These are phyloP conservation scores for Pleurotus djamor DNA, from an alignment of 768 basidiomycete genomes.

Conservation along the genomic window DNA sequence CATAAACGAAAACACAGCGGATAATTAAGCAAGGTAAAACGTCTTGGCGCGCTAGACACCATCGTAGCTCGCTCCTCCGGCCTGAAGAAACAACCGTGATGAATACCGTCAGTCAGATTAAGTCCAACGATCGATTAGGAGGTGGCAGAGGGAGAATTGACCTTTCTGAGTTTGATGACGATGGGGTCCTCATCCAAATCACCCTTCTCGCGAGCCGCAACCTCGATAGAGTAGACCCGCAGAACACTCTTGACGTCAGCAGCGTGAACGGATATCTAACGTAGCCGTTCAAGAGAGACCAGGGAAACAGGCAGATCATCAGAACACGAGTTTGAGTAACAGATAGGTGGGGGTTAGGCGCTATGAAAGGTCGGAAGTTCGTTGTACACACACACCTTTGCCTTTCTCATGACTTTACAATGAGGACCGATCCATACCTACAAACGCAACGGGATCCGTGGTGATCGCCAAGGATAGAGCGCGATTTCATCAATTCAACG, in stretches of 20 bases:
- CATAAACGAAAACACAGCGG: too few relatives aligned
- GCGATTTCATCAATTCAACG: constrained; percentile 4
- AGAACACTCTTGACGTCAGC: constrained; percentile 86
- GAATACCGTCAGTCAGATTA: background rate
- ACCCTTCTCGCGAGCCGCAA: constrained; percentile 78
- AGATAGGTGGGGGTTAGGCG: background rate
- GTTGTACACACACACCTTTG: constrained; percentile 52
- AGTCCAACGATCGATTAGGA: constrained; percentile 9
- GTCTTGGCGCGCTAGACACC: constrained; percentile 51
- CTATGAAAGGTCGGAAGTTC: too few relatives aligned
- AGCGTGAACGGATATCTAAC: constrained; percentile 86
- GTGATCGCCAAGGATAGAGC: background rate
- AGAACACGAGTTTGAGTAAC: background rate
- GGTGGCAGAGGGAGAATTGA: constrained; percentile 20
- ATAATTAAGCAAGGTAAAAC: background rate
- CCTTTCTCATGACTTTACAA: constrained; percentile 91
- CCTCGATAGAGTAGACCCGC: constrained; percentile 82
- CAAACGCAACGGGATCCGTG: background rate
- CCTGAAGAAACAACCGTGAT: constrained; percentile 39
- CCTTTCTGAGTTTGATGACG: constrained; percentile 78
- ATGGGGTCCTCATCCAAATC: constrained; percentile 90
- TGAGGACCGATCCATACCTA: constrained; percentile 76
- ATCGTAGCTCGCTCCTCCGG: constrained; percentile 88
- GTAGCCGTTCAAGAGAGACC: background rate
- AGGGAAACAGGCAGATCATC: background rate